Base-by-base conservation (phyloP, 1,284 basidiomycete genomes). In the Stygiomarasmius scandens region DNA sequence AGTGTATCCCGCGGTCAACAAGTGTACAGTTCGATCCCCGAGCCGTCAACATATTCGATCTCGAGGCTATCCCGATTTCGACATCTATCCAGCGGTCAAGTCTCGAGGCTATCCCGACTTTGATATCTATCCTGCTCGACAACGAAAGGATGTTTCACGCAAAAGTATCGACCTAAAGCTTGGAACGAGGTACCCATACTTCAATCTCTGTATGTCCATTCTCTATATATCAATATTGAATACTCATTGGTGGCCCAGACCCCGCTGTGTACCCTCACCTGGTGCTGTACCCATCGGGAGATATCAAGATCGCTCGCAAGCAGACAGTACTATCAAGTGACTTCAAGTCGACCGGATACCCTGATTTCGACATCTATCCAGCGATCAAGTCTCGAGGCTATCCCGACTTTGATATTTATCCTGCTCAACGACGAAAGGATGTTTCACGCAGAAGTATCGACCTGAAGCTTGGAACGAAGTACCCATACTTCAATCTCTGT, bases 251-350 rank as follows among this genome's bases (percentile, higher is more conserved):
- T 47, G 43, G 34, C 38, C 16, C 55, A 74, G 72, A 74, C 58
- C 67, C 69, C 32, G 65, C 69, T 36, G 65, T 66, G 20, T 77
- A 78, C 59, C 77, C 78, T 14, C 38, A 54, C 41, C 1, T 52
- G 2, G 47, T 24, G 23, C 47, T 36, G 12, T 56, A 60, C 32
- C 47, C 55, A 29, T 49, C 38, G 11, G 38, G 38, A 5, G 38
- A 41, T 4, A 41, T 41, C n/a, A 19, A 16, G 16, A 8, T 41
- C 38, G 6, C 38, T n/a, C 38, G 38, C 38, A 41, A 41, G n/a
- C 16, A 6, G 16, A n/a, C 16, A 16, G n/a, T 16, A 27, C 6
- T 10, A 9, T 32, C n/a, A 32, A 19, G 10, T 10, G 25, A 3
- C 19, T 22, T 24, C 29, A 12, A 29, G 29, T 46, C 50, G 25